These are phyloP conservation scores for Paramecium caudatum DNA, from an alignment of 73 alveolate species.

Conservation along the genomic window DNA sequence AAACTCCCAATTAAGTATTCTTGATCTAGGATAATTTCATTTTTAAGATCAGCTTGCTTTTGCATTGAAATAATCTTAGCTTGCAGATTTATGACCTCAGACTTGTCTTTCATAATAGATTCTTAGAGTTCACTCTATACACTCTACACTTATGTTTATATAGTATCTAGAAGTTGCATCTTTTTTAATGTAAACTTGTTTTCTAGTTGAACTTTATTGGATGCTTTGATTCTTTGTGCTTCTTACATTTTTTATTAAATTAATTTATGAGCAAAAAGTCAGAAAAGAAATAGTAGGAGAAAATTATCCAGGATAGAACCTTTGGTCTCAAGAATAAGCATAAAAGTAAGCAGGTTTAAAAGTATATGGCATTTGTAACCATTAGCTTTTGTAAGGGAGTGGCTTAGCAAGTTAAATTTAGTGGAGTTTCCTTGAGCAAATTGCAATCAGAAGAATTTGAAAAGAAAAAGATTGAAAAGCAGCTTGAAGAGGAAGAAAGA, in stretches of 20 bases:
- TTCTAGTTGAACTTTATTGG: neutral
- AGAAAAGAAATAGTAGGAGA: conserved; percentile 92
- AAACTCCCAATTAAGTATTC: neutral
- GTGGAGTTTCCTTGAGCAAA: conserved; percentile 62
- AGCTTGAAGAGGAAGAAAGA: conserved; percentile 89
- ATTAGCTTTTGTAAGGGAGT: conserved; percentile 81
- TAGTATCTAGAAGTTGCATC: neutral
- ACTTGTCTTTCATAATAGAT: neutral
- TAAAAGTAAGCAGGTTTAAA: conserved; percentile 94
- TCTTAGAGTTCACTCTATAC: neutral
- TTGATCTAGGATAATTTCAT: neutral
- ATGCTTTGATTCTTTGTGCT: conserved; percentile 11
- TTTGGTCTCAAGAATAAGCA: conserved; percentile 98
- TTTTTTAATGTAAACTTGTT: neutral
- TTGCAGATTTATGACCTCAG: neutral
- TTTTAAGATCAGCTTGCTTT: conserved; percentile 11
- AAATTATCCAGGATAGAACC: conserved; percentile 97
- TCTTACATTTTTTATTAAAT: neutral
- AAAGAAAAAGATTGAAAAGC: conserved; percentile 90
- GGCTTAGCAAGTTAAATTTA: neutral
- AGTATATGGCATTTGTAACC: conserved; percentile 79
- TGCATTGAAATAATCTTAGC: neutral
- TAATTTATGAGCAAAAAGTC: conserved; percentile 84
- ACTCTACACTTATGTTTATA: neutral
- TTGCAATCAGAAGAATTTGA: conserved; percentile 78